Percentiles rank a stretch among this genome's conserved stretches.
Conservation (phyloP, 768 basidiomycete genomes). For the Leccinum disarticulatum region DNA sequence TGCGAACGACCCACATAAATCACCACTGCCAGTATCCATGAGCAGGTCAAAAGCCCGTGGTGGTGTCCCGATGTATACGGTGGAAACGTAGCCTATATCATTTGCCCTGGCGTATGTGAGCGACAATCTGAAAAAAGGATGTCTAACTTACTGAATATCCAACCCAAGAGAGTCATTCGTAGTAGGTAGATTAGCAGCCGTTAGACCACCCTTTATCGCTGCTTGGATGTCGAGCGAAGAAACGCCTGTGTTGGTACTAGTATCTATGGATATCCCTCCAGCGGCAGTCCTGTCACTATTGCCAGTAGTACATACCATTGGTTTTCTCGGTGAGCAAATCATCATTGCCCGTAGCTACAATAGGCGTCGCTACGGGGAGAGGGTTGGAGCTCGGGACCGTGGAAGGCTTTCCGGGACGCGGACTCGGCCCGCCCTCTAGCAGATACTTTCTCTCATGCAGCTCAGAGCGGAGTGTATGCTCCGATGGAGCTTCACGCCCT, state of each 20-base stretch:
- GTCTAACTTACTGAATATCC: conserved; percentile 58
- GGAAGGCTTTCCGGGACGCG: conserved; percentile 6
- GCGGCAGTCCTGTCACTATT: conserved; percentile 10
- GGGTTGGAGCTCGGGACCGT: conserved; percentile 5
- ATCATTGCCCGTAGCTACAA: conserved; percentile 2
- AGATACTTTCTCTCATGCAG: conserved; percentile 44
- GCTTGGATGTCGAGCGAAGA: conserved; percentile 39
- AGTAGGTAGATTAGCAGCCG: conserved; percentile 42
- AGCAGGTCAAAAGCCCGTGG: conserved; percentile 54
- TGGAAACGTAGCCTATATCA: conserved; percentile 59
- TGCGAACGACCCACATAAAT: conserved; percentile 43
- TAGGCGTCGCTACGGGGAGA: conserved; percentile 7
- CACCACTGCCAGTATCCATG: conserved; percentile 72
- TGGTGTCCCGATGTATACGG: conserved; percentile 67
- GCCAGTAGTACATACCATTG: conserved; percentile 3
- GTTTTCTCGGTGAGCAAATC: neutral
- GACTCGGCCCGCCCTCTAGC: conserved; percentile 30
- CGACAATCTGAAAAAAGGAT: neutral
- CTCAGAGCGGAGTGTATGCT: conserved; percentile 44
- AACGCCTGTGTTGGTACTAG: conserved; percentile 32
- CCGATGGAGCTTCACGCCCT: conserved; percentile 51
- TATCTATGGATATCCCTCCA: conserved; percentile 13
- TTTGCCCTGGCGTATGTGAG: conserved; percentile 35
- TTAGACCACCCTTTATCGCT: conserved; percentile 37
- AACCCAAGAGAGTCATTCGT: conserved; percentile 60